Conservation (phyloP, 164 flowering plant genomes). For the Akebia trifoliata region DNA sequence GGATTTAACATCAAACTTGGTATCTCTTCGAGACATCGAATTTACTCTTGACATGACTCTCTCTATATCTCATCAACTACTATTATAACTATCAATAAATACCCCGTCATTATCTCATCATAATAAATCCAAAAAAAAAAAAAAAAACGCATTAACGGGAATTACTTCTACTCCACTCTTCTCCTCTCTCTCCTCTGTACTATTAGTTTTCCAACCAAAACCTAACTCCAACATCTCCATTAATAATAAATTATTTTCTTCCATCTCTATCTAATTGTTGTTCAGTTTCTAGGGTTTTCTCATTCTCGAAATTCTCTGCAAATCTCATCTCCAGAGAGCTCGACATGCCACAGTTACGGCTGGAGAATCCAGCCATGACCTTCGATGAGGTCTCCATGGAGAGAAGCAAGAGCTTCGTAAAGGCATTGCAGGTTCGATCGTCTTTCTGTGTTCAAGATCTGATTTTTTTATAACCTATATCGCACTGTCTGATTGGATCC, state of each 20-base stretch:
- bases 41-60: too few species aligned
- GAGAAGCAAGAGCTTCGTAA: conserved; percentile 78
- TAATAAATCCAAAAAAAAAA: too few species aligned
- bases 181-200: too few species aligned
- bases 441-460: background rate
- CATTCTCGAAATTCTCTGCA: background rate
- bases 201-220: too few species aligned
- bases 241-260: background rate
- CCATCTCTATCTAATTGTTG: background rate
- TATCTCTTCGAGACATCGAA: too few species aligned
- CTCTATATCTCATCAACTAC: too few species aligned
- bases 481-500: conserved; percentile 14
- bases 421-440: conserved; percentile 62
- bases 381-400: conserved; percentile 89
- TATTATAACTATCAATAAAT: too few species aligned
- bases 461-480: background rate
- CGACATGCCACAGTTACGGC: conserved; percentile 35
- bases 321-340: background rate
- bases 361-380: conserved; percentile 50
- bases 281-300: background rate
- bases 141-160: too few species aligned
- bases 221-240: conserved; percentile 20
- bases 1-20: too few species aligned
- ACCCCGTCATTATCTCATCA: too few species aligned
- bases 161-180: conserved; percentile 19